Conservation (phyloP, 495 filamentous ascomycete species). For the Penicillium cinerascens region DNA sequence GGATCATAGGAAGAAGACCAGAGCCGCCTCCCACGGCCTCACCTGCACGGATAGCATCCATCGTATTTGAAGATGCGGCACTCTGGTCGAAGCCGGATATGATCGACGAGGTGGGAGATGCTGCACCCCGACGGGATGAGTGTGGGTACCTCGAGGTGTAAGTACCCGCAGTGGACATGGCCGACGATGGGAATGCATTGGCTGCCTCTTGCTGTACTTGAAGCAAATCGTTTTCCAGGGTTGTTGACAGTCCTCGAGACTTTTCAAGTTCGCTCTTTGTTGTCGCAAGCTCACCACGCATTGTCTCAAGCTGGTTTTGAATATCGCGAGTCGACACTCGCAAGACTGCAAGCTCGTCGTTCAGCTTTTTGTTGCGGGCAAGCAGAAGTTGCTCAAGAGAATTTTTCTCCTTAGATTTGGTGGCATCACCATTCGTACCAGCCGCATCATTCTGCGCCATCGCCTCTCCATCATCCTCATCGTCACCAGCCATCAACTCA, state of each 20-base stretch:
- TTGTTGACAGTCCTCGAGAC: conserved; percentile 76
- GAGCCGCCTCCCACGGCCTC: conserved; percentile 78
- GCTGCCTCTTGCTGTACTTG: conserved; percentile 80
- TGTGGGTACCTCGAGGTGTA: conserved; percentile 79
- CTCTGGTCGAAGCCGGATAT: conserved; percentile 87
- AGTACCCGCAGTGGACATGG: conserved; percentile 90
- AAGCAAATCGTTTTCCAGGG: conserved; percentile 87
- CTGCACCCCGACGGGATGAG: conserved; percentile 62
- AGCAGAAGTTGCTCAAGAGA: conserved; percentile 87
- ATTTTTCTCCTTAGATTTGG: conserved; percentile 64
- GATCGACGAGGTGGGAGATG: conserved; percentile 95
- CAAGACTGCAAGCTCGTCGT: conserved; percentile 86
- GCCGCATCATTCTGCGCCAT: conserved; percentile 23
- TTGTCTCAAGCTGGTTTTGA: conserved; percentile 69
- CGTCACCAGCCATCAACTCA: conserved; percentile 88
- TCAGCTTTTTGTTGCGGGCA: conserved; percentile 91
- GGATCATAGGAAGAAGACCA: conserved; percentile 96
- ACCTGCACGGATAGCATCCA: conserved; percentile 59
- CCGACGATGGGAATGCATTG: conserved; percentile 78
- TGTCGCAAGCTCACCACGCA: conserved; percentile 78
- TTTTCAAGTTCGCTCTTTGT: conserved; percentile 86
- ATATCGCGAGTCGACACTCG: conserved; percentile 93
- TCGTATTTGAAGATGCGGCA: conserved; percentile 41
- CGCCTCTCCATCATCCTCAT: conserved; percentile 56
- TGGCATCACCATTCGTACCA: conserved; percentile 46